Conservation (phyloP, 2,329 filamentous ascomycete species). For the Blumeria graminis region DNA sequence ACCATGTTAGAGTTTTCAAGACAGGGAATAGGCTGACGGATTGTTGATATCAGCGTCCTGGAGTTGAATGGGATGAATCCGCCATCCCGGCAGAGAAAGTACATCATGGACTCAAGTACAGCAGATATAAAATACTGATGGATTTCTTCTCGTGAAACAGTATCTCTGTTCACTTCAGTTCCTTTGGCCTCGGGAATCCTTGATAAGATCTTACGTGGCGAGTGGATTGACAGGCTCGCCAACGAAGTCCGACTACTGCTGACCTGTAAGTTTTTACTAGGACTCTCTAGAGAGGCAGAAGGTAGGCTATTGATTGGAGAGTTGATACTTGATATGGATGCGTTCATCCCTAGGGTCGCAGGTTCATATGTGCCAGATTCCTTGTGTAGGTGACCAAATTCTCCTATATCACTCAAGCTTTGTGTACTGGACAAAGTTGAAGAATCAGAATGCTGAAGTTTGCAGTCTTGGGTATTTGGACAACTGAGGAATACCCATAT, state of each 20-base stretch:
- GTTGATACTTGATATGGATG: constrained; percentile 5
- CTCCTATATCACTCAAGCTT: constrained; percentile 7
- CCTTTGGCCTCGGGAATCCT: constrained; percentile 9
- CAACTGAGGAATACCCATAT: constrained; percentile 12
- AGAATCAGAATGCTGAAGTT: constrained; percentile 2
- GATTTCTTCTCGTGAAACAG: constrained; percentile 10
- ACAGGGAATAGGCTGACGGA: background rate
- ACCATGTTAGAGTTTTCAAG: constrained; percentile 5
- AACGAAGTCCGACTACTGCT: constrained; percentile 11
- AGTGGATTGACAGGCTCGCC: constrained; percentile 1
- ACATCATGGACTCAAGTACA: constrained; percentile 13
- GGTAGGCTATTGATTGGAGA: constrained; percentile 6
- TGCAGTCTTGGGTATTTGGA: constrained; percentile 3
- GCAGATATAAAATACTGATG: constrained; percentile 16
- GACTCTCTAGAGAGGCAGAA: constrained; percentile 4
- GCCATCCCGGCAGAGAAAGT: constrained; percentile 14
- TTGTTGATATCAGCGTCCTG: constrained; percentile 11
- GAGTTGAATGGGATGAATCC: constrained; percentile 15
- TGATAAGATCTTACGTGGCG: no score
- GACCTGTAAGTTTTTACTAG: constrained; percentile 10
- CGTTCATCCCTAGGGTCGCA: constrained; percentile 10
- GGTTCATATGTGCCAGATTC: constrained; percentile 13
- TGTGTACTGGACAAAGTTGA: background rate
- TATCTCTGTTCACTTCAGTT: constrained; percentile 4
- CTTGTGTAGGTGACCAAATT: constrained; percentile 7